A percentile compares a stretch with the other conserved stretches of the same genome.
phyloP scores from a whole-genome alignment of 495 filamentous ascomycete genomes.

The Recurvomyces mirabilis region DNA sequence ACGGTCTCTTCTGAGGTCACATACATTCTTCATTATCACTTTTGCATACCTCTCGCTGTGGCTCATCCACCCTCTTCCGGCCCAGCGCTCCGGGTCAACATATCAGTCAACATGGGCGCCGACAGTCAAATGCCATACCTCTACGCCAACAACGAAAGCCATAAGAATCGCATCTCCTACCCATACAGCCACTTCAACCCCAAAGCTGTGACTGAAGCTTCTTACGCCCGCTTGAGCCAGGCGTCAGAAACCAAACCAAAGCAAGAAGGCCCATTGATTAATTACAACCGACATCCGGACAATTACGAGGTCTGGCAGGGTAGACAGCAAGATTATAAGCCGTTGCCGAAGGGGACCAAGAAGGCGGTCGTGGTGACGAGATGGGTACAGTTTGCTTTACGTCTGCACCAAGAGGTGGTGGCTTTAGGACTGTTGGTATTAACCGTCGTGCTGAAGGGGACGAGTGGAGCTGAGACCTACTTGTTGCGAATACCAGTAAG shows the following conservation, averaged over 20 bases:
- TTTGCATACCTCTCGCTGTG: no score
- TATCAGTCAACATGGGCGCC: conserved; percentile 23
- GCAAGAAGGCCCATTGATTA: conserved; percentile 60
- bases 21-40: no score
- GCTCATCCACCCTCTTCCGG: no score
- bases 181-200: conserved; percentile 61
- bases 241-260: conserved; percentile 40
- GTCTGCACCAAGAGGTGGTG: conserved; percentile 51
- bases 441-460: conserved; percentile 59
- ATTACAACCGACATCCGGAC: conserved; percentile 73
- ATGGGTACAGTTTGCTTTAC: conserved; percentile 52
- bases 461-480: conserved; percentile 53
- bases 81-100: no score
- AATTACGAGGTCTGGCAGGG: conserved; percentile 37
- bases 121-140: conserved; percentile 65
- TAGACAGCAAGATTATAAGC: conserved; percentile 41
- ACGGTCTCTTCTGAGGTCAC: no score
- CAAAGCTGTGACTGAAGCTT: conserved; percentile 66
- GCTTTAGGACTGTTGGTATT: conserved; percentile 60
- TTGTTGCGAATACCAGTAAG: conserved; percentile 67
- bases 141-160: conserved; percentile 48
- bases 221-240: conserved; percentile 28
- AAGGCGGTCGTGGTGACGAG: conserved; percentile 53
- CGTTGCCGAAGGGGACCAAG: conserved; percentile 63
- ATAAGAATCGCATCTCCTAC: conserved; percentile 35